phyloP scores from a whole-genome alignment of 2,329 filamentous ascomycete species.

The Aschersonia sp. region DNA sequence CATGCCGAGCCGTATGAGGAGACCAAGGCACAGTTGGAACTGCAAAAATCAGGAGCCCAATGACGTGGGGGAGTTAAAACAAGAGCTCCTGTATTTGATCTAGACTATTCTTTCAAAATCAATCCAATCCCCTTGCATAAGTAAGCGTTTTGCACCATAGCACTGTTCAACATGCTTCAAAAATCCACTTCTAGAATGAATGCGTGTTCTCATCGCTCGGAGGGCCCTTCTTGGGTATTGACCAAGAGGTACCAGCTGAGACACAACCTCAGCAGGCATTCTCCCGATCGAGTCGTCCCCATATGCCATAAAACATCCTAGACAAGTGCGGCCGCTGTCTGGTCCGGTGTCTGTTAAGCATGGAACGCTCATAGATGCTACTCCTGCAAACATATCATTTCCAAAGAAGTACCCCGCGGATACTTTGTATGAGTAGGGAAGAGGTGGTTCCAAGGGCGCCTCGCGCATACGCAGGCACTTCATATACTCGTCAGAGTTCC shows the following conservation, averaged over 20 bases:
- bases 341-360: conserved; percentile 6
- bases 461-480: conserved; percentile 8
- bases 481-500: no score
- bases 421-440: conserved; percentile 10
- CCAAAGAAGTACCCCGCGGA: conserved; percentile 7
- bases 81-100: not conserved
- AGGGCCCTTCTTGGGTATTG: conserved; percentile 1
- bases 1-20: conserved; percentile 3
- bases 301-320: conserved; percentile 9
- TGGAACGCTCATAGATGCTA: conserved; percentile 13
- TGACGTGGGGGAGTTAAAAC: not conserved
- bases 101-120: not conserved
- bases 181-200: conserved; percentile 9
- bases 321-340: conserved; percentile 10
- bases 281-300: not conserved
- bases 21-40: conserved; percentile 1
- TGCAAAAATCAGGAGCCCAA: not conserved
- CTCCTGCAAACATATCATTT: conserved; percentile 10
- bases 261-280: not conserved
- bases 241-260: not conserved
- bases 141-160: conserved; percentile 21
- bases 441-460: conserved; percentile 9
- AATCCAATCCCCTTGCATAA: not conserved
- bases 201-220: conserved; percentile 6
- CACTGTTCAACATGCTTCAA: conserved; percentile 10